phyloP scores from a whole-genome alignment of 495 filamentous ascomycete species.

The Penicillium goetzii region DNA sequence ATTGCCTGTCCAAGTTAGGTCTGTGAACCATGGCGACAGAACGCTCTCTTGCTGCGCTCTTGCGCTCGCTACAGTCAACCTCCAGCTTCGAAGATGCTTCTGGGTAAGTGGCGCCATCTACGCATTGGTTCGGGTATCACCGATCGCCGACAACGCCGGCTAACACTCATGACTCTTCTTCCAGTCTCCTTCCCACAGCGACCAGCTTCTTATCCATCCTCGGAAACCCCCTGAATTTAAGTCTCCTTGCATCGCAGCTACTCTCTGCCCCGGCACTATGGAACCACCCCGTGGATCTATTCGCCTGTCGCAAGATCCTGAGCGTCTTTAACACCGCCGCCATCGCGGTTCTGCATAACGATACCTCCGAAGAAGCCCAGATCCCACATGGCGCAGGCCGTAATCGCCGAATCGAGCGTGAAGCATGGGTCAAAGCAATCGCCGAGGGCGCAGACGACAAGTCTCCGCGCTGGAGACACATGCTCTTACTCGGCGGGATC shows the following conservation, averaged over 20 bases:
- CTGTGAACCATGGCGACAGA: slow-evolving; percentile 48
- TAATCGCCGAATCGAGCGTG: slow-evolving; percentile 56
- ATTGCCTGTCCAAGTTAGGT: slow-evolving; percentile 14
- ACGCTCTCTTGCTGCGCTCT: slow-evolving; percentile 53
- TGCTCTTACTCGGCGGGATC: slow-evolving; percentile 78
- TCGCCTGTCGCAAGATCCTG: slow-evolving; percentile 73
- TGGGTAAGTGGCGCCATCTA: slow-evolving; percentile 48
- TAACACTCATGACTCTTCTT: slow-evolving; percentile 17
- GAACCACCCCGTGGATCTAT: slow-evolving; percentile 71
- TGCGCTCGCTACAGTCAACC: slow-evolving; percentile 55
- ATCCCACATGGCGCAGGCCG: slow-evolving; percentile 39
- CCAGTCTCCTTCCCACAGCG: slow-evolving; percentile 77
- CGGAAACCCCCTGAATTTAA: slow-evolving; percentile 87
- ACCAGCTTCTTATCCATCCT: slow-evolving; percentile 80
- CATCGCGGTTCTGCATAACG: slow-evolving; percentile 63
- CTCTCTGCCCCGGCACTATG: slow-evolving; percentile 87
- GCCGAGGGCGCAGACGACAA: slow-evolving; percentile 82
- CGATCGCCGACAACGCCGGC: slow-evolving; percentile 10
- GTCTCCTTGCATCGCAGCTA: slow-evolving; percentile 87
- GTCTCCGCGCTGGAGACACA: slow-evolving; percentile 86
- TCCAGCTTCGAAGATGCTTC: slow-evolving; percentile 56
- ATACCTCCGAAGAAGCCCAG: slow-evolving; percentile 45
- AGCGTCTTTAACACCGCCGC: slow-evolving; percentile 88
- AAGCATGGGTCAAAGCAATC: slow-evolving; percentile 84
- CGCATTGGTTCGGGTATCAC: not conserved